phyloP scores from a whole-genome alignment of 1,284 basidiomycete genomes.

The Singerocomus inundabilis region DNA sequence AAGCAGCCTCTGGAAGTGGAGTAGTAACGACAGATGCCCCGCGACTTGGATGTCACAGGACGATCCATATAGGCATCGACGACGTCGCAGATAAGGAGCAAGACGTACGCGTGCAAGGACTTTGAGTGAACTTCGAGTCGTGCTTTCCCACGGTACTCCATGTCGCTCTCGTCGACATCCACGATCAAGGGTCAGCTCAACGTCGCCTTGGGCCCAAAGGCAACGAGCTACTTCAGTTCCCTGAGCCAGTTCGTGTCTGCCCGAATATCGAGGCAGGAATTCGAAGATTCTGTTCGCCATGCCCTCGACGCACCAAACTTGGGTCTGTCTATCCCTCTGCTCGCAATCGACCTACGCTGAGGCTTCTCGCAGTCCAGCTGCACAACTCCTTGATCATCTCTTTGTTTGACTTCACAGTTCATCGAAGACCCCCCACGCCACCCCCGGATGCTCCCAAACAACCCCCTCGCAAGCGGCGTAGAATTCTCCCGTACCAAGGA shows the following conservation, averaged over 20 bases:
- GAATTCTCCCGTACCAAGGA: constrained; percentile 69
- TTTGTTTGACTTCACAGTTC: constrained; percentile 72
- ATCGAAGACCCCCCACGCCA: constrained; percentile 62
- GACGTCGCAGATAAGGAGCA: constrained; percentile 3
- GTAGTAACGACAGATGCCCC: constrained; percentile 66
- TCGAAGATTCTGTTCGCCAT: constrained; percentile 66
- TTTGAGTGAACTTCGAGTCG: not conserved
- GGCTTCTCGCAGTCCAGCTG: constrained; percentile 54
- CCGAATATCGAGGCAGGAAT: constrained; percentile 67
- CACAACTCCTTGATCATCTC: constrained; percentile 82
- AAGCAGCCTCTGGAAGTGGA: constrained; percentile 62
- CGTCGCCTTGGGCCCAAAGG: constrained; percentile 57
- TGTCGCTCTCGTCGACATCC: constrained; percentile 76
- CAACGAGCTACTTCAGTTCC: constrained; percentile 58
- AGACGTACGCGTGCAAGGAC: not conserved
- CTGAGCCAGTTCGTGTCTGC: constrained; percentile 68
- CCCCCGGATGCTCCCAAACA: constrained; percentile 58
- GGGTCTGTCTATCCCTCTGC: constrained; percentile 37
- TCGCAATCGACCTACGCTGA: constrained; percentile 10
- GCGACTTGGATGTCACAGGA: constrained; percentile 59
- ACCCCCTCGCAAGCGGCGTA: constrained; percentile 68
- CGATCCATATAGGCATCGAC: constrained; percentile 40
- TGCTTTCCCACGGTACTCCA: constrained; percentile 34
- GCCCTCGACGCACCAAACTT: constrained; percentile 62
- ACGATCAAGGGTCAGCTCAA: constrained; percentile 68